Conservation (phyloP, 169 alveolate species). For the Cardiosporidium cionae region DNA sequence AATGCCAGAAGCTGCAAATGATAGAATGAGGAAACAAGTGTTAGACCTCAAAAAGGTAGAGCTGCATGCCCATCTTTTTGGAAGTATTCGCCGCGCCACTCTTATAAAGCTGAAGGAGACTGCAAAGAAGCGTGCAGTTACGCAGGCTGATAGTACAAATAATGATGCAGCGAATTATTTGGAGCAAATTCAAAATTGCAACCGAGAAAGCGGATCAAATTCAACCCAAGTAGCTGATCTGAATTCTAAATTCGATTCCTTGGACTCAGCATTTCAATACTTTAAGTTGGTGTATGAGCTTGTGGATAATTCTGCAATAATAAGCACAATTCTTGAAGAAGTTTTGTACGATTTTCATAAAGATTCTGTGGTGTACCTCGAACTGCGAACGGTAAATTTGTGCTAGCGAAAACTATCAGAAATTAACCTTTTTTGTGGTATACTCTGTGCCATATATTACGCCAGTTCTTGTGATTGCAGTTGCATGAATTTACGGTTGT, state of each 20-base stretch:
- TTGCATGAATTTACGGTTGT: too few species aligned
- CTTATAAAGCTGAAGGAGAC: background rate
- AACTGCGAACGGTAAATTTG: background rate
- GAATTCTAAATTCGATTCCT: too few species aligned
- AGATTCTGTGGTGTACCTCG: background rate
- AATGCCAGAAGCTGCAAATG: too few species aligned
- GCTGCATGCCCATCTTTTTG: background rate
- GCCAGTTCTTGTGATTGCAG: too few species aligned
- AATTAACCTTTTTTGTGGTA: background rate
- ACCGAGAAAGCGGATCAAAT: background rate
- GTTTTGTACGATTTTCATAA: background rate
- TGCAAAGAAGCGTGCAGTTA: too few species aligned
- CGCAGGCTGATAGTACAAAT: too few species aligned
- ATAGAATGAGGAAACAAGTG: too few species aligned
- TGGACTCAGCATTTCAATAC: background rate
- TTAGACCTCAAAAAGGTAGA: too few species aligned
- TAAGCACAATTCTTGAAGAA: background rate
- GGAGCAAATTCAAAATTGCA: background rate
- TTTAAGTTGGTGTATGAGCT: background rate
- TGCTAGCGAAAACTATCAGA: background rate
- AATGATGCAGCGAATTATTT: background rate
- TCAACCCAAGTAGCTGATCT: too few species aligned
- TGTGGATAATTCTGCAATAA: background rate
- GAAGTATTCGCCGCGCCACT: background rate
- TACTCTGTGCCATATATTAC: too few species aligned